Base-by-base conservation (phyloP, 495 filamentous ascomycete genomes). In the Tricharina praecox region DNA sequence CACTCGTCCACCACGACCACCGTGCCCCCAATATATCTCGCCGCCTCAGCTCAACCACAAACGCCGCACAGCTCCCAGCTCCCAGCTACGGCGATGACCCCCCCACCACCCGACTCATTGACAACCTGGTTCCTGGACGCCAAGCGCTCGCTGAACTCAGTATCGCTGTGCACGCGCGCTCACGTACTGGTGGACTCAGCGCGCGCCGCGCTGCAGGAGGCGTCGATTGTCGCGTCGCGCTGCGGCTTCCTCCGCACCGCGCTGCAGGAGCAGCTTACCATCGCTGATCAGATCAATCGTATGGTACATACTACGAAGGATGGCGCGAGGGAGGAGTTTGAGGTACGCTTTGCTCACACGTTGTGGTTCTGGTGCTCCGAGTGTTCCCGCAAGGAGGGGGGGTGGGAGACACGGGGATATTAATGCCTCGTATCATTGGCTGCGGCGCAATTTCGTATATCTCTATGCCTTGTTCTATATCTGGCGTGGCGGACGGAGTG, bases 61-160 rank as follows among this genome's bases (percentile, higher is more conserved):
- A n/a, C n/a, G n/a, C n/a, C n/a, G n/a, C n/a, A n/a, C n/a, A n/a
- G n/a, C n/a, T n/a, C n/a, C n/a, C n/a, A n/a, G n/a, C n/a, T n/a
- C n/a, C n/a, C n/a, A n/a, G n/a, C n/a, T n/a, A n/a, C n/a, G n/a
- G n/a, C n/a, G n/a, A n/a, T n/a, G n/a, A n/a, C n/a, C n/a, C n/a
- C n/a, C n/a, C n/a, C n/a, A n/a, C n/a, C n/a, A n/a, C n/a, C n/a
- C n/a, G n/a, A n/a, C n/a, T n/a, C n/a, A n/a, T 44, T 61, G 24
- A 61, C 57, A 21, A 61, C 43, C 24, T 61, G 58, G 57, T 61
- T 96, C 23, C 72, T 95, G 13, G 79, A 78, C 33, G 82, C 92
- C 2, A 97, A 96, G 65, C 76, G 84, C 21, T 87, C 88, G 5
- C 74, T 97, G 2, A 81, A 82, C n/a, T 85, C 83, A 1, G 83